Evolutionary conservation across 1,139 yeast genomes (phyloP).

Genomic region (Taphrina sp.): DNA sequence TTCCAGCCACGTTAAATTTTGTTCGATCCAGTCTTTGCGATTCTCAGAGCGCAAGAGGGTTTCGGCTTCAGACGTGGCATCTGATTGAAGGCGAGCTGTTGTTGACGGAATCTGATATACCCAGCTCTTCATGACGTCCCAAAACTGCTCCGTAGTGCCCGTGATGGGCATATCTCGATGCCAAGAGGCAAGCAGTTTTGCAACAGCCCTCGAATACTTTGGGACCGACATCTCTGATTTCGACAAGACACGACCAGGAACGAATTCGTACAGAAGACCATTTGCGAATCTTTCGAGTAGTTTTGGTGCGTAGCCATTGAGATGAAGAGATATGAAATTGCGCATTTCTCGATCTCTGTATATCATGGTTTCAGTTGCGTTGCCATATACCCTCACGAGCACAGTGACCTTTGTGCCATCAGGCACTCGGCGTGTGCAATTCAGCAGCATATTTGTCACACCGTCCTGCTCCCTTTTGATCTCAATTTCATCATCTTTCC

Average conservation of each 20-base stretch:
- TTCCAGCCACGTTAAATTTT: slow-evolving; percentile 2
- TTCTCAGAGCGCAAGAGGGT: slow-evolving; percentile 3
- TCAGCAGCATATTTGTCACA: slow-evolving; percentile 55
- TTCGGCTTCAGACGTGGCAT: background rate
- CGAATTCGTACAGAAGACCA: slow-evolving; percentile 70
- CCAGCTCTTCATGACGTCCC: slow-evolving; percentile 26
- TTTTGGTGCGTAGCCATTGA: slow-evolving; percentile 65
- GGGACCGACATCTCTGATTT: slow-evolving; percentile 9
- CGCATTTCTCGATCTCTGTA: slow-evolving; percentile 75
- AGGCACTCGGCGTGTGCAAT: slow-evolving; percentile 38
- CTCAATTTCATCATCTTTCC: slow-evolving; percentile 37
- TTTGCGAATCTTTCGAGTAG: slow-evolving; percentile 68
- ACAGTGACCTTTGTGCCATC: slow-evolving; percentile 48
- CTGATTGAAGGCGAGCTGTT: slow-evolving; percentile 32
- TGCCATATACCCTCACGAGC: slow-evolving; percentile 71
- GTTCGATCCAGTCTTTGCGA: slow-evolving; percentile 7
- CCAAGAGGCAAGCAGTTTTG: slow-evolving; percentile 71
- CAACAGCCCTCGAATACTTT: slow-evolving; percentile 54
- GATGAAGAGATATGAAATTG: slow-evolving; percentile 63
- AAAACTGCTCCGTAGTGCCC: slow-evolving; percentile 15
- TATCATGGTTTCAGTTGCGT: slow-evolving; percentile 69
- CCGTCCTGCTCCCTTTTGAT: slow-evolving; percentile 63
- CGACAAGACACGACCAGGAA: slow-evolving; percentile 55
- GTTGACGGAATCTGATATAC: slow-evolving; percentile 34
- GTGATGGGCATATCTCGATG: slow-evolving; percentile 45